These are phyloP conservation scores for Logfia minima DNA, from an alignment of 129 eudicot species.

Conservation along the genomic window DNA sequence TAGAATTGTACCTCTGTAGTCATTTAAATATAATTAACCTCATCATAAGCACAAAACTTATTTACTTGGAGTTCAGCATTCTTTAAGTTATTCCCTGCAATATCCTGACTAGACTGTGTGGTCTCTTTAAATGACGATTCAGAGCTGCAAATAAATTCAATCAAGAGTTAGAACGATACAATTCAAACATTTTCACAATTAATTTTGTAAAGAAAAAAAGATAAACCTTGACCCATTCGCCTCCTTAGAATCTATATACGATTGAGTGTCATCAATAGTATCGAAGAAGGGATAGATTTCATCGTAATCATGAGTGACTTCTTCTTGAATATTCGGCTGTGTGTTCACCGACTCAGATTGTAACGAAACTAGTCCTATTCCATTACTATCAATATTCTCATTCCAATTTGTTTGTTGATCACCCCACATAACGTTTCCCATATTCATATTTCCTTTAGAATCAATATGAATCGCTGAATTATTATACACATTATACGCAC, in stretches of 20 bases:
- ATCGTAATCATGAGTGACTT: constrained; percentile 53
- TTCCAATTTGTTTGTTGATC: constrained; percentile 38
- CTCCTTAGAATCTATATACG: constrained; percentile 65
- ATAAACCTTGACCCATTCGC: constrained; percentile 49
- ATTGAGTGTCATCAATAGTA: constrained; percentile 78
- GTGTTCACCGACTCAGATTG: constrained; percentile 48
- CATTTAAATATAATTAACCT: not conserved
- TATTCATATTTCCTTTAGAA: constrained; percentile 45
- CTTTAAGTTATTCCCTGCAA: constrained; percentile 55
- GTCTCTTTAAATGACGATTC: constrained; percentile 64
- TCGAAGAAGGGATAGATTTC: constrained; percentile 75
- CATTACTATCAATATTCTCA: constrained; percentile 22
- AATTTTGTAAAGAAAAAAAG: too few relatives aligned
- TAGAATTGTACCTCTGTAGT: not conserved
- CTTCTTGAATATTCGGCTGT: constrained; percentile 42
- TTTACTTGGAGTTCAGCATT: constrained; percentile 55
- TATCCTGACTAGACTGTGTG: constrained; percentile 45
- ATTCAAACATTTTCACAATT: too few relatives aligned
- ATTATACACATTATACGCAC: constrained; percentile 8
- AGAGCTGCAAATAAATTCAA: constrained; percentile 44
- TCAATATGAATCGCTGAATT: constrained; percentile 29
- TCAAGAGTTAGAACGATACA: not conserved
- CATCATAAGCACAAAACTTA: not conserved
- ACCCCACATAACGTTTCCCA: constrained; percentile 49
- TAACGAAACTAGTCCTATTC: constrained; percentile 24